phyloP scores from a whole-genome alignment of 177 flowering plant genomes.

The Vitis hybrid region DNA sequence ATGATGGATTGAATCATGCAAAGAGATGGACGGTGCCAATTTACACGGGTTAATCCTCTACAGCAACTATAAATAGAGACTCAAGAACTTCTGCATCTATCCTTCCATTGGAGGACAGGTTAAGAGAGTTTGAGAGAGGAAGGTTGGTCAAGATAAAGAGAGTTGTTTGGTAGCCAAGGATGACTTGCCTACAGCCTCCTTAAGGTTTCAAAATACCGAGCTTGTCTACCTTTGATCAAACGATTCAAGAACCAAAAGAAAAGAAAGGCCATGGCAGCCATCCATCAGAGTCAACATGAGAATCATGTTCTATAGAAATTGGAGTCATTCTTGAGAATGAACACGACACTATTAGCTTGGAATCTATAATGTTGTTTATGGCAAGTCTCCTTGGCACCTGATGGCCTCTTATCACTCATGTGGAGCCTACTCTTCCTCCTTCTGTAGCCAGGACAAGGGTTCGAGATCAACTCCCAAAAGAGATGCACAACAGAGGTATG shows the following conservation, averaged over 20 bases:
- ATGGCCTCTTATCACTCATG: constrained; percentile 44
- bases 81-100: background rate
- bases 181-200: constrained; percentile 41
- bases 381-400: constrained; percentile 51
- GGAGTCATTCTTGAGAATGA: background rate
- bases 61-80: constrained; percentile 16
- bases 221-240: too few relatives aligned
- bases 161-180: constrained; percentile 47
- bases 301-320: background rate
- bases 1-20: constrained; percentile 3
- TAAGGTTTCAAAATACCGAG: background rate
- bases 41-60: background rate
- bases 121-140: constrained; percentile 3
- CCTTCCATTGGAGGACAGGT: too few relatives aligned
- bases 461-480: background rate
- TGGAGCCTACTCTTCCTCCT: constrained; percentile 25
- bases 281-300: background rate
- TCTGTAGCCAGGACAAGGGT: background rate
- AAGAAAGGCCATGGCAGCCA: too few relatives aligned
- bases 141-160: constrained; percentile 29
- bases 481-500: constrained; percentile 1
- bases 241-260: too few relatives aligned
- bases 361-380: constrained; percentile 13
- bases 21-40: background rate
- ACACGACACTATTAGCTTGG: background rate